These are phyloP conservation scores for Cladosporium colombiae DNA, from an alignment of 2,329 filamentous ascomycete genomes.

Conservation along the genomic window DNA sequence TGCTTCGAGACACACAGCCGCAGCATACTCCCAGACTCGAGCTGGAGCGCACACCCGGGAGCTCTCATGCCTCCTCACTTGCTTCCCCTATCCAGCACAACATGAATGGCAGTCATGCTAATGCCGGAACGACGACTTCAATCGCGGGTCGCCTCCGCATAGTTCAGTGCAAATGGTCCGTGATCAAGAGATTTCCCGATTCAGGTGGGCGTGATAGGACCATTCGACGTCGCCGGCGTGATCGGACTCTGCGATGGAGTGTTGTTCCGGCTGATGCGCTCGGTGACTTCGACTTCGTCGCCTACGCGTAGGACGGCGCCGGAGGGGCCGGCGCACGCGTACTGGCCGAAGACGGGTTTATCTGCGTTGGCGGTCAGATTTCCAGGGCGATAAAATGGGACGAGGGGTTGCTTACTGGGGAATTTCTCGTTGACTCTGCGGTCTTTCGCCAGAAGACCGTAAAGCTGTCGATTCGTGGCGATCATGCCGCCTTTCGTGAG, in stretches of 20 bases:
- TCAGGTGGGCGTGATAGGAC: conserved; percentile 18
- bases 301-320: conserved; percentile 37
- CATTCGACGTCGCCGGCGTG: conserved; percentile 14
- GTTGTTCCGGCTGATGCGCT: conserved; percentile 24
- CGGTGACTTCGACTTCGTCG: conserved; percentile 36
- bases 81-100: neutral
- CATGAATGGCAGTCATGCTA: neutral
- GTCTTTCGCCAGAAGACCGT: conserved; percentile 37
- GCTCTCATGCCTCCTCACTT: neutral
- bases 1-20: no score
- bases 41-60: accelerated
- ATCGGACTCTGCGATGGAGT: conserved; percentile 23
- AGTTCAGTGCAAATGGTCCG: neutral
- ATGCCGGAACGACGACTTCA: neutral
- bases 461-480: conserved; percentile 36
- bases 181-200: neutral
- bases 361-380: conserved; percentile 25
- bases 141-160: neutral
- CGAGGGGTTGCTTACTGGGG: conserved; percentile 28
- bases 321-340: conserved; percentile 38
- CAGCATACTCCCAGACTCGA: neutral
- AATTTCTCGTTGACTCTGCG: conserved; percentile 36
- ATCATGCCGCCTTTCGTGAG: conserved; percentile 37
- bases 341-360: conserved; percentile 39
- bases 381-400: no score